These are phyloP conservation scores for Larix kaempferi DNA, from an alignment of 75 land plant genomes.

Conservation along the genomic window DNA sequence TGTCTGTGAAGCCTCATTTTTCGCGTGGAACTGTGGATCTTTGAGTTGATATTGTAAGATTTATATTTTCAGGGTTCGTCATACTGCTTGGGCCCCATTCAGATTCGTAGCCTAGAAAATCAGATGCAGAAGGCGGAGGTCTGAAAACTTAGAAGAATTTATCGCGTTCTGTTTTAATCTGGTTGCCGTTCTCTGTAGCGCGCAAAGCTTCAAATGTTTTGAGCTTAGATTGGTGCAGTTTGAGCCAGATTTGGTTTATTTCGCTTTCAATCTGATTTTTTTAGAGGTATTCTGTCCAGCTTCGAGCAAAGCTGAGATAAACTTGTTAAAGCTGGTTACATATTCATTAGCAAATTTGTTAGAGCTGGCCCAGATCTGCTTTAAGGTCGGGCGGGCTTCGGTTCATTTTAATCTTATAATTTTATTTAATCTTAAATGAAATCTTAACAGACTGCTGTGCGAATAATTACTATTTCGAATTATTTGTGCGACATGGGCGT, in stretches of 20 bases:
- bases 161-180: background rate
- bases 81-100: background rate
- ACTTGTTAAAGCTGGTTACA: too few species aligned
- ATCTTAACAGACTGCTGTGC: too few species aligned
- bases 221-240: background rate
- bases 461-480: too few species aligned
- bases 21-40: background rate
- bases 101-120: background rate
- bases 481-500: too few species aligned
- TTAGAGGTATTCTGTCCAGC: background rate
- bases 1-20: background rate
- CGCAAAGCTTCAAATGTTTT: background rate
- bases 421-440: too few species aligned
- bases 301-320: background rate
- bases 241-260: background rate
- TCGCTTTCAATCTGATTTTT: background rate
- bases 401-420: too few species aligned
- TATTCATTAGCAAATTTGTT: too few species aligned
- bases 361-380: too few species aligned
- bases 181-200: background rate
- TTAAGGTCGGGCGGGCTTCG: too few species aligned
- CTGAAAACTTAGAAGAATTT: background rate
- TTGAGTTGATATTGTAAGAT: slow-evolving; percentile 3
- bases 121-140: background rate
- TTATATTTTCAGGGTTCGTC: background rate